These are phyloP conservation scores for Jimgerdemannia flammicorona DNA, from an alignment of 192 early-diverging fungal genomes.

Conservation along the genomic window DNA sequence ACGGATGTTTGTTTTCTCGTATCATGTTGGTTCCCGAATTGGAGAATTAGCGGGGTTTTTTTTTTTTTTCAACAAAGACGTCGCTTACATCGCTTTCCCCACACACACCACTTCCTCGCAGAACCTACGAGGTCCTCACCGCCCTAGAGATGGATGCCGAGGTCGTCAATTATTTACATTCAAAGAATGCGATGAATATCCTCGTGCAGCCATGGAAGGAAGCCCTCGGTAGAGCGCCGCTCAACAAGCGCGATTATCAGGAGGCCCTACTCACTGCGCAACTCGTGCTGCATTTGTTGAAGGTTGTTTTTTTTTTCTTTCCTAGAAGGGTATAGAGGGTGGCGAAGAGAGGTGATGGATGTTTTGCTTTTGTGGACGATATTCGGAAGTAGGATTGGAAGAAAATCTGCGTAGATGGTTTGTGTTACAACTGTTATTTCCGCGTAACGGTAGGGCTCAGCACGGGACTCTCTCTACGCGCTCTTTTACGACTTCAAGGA, in stretches of 20 bases:
- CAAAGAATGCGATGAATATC: conserved; percentile 12
- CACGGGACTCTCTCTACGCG: conserved; percentile 28
- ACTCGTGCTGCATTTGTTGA: conserved; percentile 18
- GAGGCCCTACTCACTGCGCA: conserved; percentile 21
- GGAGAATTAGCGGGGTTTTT: too few relatives aligned
- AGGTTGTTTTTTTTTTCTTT: conserved; percentile 2
- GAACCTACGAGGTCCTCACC: conserved; percentile 13
- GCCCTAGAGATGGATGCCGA: conserved; percentile 16
- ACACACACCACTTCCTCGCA: not conserved
- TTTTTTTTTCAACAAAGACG: too few relatives aligned
- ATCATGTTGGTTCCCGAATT: too few relatives aligned
- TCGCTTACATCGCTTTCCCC: too few relatives aligned
- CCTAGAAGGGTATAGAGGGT: not conserved
- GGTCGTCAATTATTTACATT: conserved; percentile 20
- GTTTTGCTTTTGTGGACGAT: not conserved
- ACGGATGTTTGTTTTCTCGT: too few relatives aligned
- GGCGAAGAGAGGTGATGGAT: not conserved
- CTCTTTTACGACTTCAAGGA: conserved; percentile 43
- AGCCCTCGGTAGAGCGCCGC: not conserved
- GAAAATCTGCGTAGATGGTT: too few relatives aligned
- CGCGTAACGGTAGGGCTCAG: conserved; percentile 8
- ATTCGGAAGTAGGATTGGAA: too few relatives aligned
- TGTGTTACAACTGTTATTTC: not conserved
- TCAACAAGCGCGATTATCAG: not conserved
- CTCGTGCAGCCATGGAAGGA: conserved; percentile 11